phyloP scores from a whole-genome alignment of 2,329 filamentous ascomycete species.

The Claviceps sp. region DNA sequence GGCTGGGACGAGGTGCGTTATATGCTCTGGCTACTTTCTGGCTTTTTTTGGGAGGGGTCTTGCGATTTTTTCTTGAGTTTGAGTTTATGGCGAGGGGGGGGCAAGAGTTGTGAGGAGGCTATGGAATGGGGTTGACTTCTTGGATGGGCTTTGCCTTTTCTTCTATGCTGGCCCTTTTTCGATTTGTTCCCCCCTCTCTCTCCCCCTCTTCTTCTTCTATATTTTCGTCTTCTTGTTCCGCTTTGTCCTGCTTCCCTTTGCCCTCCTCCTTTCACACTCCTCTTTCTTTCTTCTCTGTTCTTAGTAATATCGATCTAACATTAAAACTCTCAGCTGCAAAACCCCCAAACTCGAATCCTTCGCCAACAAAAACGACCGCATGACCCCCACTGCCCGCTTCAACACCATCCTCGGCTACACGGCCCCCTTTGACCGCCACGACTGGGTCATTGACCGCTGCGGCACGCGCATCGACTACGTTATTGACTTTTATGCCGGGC shows the following conservation, averaged over 20 bases:
- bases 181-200: neutral
- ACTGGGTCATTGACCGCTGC: conserved; percentile 93
- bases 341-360: conserved; percentile 79
- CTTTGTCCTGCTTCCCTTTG: neutral
- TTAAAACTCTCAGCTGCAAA: conserved; percentile 31
- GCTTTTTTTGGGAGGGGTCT: too few relatives aligned
- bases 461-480: conserved; percentile 81
- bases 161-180: neutral
- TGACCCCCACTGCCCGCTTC: conserved; percentile 73
- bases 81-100: too few relatives aligned
- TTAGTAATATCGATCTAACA: neutral
- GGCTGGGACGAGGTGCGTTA: conserved; percentile 39
- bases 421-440: conserved; percentile 85
- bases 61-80: too few relatives aligned
- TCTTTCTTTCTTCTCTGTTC: neutral
- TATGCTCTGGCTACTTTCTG: too few relatives aligned
- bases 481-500: conserved; percentile 91
- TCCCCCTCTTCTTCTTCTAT: neutral
- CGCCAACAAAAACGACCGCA: conserved; percentile 50
- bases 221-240: neutral
- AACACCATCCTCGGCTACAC: conserved; percentile 82
- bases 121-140: too few relatives aligned
- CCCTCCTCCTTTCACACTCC: too few relatives aligned
- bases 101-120: too few relatives aligned
- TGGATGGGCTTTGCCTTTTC: conserved; percentile 40